Conservation (phyloP, 192 early-diverging fungal genomes). For the Coemansia aciculifera region DNA sequence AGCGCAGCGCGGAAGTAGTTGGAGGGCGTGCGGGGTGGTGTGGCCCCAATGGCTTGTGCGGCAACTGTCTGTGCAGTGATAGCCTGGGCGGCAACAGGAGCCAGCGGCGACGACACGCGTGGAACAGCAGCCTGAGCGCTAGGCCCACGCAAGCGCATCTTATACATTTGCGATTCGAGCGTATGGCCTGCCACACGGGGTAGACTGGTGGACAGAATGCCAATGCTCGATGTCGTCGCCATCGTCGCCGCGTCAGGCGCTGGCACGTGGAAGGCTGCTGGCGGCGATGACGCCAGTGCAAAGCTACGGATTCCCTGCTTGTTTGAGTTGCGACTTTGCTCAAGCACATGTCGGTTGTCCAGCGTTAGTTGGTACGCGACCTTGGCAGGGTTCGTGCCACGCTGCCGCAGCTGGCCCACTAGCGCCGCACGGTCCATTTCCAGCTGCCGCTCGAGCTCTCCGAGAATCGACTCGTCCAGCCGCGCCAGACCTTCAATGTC, state of each 20-base stretch:
- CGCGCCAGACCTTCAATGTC: slow-evolving; percentile 62
- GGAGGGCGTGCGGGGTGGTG: slow-evolving; percentile 39
- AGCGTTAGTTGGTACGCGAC: slow-evolving; percentile 96
- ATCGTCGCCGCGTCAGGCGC: slow-evolving; percentile 16
- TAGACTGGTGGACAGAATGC: slow-evolving; percentile 51
- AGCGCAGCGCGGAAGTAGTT: slow-evolving; percentile 54
- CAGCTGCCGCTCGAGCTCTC: slow-evolving; percentile 65
- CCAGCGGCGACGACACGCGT: slow-evolving; percentile 45
- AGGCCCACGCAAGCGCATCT: slow-evolving; percentile 50
- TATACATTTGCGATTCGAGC: slow-evolving; percentile 52
- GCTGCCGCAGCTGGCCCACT: slow-evolving; percentile 72
- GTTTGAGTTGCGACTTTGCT: slow-evolving; percentile 54
- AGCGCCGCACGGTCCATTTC: slow-evolving; percentile 63
- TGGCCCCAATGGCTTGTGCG: slow-evolving; percentile 23
- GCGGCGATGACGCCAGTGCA: slow-evolving; percentile 52
- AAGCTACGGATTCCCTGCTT: slow-evolving; percentile 57
- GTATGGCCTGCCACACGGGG: slow-evolving; percentile 40
- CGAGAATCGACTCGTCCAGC: slow-evolving; percentile 79
- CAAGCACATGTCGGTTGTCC: slow-evolving; percentile 67
- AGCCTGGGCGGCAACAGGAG: not conserved
- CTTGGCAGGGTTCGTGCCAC: slow-evolving; percentile 91
- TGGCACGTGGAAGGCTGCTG: slow-evolving; percentile 38
- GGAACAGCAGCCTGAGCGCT: slow-evolving; percentile 23
- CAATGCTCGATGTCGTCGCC: slow-evolving; percentile 43
- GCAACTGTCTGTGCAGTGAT: slow-evolving; percentile 19